phyloP scores from a whole-genome alignment of 1,284 basidiomycete species.

The Naganishia cerealis region DNA sequence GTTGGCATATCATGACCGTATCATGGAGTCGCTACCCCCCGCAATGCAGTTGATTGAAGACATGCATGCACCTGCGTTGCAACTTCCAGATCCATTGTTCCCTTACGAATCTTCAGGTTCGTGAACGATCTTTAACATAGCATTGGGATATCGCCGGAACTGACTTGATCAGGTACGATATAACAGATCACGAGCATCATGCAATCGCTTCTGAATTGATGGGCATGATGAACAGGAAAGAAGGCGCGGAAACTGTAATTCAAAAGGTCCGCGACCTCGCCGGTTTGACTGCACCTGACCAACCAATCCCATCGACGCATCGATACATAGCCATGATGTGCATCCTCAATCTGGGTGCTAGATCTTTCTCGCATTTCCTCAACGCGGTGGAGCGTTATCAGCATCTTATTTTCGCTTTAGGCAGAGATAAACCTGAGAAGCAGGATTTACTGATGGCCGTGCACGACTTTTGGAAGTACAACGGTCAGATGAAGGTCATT shows the following conservation, averaged over 20 bases:
- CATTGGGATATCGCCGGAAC: neutral
- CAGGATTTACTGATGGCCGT: constrained; percentile 69
- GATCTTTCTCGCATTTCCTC: constrained; percentile 96
- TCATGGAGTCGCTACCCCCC: constrained; percentile 83
- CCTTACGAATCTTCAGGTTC: constrained; percentile 17
- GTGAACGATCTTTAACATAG: neutral
- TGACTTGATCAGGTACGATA: neutral
- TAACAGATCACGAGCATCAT: constrained; percentile 69
- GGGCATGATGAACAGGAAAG: constrained; percentile 73
- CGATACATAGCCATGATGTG: constrained; percentile 84
- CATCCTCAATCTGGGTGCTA: constrained; percentile 83
- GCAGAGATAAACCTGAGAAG: constrained; percentile 58
- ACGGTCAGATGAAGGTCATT: constrained; percentile 79
- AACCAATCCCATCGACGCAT: constrained; percentile 65
- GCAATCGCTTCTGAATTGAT: constrained; percentile 78
- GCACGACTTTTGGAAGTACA: constrained; percentile 74
- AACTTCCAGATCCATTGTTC: constrained; percentile 30
- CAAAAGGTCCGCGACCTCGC: constrained; percentile 66
- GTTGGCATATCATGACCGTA: constrained; percentile 88
- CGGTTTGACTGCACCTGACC: constrained; percentile 57
- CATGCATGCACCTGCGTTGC: constrained; percentile 54
- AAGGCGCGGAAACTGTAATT: constrained; percentile 66
- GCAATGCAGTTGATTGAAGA: constrained; percentile 61
- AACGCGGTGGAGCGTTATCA: constrained; percentile 97
- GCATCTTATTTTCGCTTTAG: constrained; percentile 75